Conservation (phyloP, 768 basidiomycete species). For the Ephemerocybe angulata region DNA sequence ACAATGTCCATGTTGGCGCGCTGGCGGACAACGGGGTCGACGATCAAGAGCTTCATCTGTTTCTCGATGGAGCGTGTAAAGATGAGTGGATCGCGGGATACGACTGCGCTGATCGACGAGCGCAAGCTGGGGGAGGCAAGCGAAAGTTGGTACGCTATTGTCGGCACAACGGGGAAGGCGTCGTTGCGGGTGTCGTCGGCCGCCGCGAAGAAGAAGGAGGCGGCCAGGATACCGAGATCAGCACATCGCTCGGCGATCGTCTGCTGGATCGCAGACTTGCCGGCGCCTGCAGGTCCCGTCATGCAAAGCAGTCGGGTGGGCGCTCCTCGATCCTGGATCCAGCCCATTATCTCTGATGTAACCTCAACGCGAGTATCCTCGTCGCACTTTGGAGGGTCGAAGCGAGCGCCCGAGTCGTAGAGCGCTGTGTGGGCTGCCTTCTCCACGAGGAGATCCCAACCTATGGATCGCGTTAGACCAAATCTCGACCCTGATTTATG, state of each 20-base stretch:
- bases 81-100: neutral
- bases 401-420: constrained; percentile 1
- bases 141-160: constrained; percentile 3
- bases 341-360: neutral
- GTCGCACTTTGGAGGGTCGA: neutral
- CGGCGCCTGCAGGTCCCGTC: constrained; percentile 1
- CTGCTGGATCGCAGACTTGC: constrained; percentile 5
- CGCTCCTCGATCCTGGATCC: neutral
- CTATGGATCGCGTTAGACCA: too few relatives aligned
- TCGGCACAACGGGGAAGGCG: neutral
- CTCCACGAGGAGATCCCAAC: neutral
- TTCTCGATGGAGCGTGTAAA: neutral
- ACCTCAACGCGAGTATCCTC: neutral
- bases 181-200: neutral
- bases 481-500: too few relatives aligned
- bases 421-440: neutral
- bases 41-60: neutral
- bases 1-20: neutral
- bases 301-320: constrained; percentile 2
- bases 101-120: neutral
- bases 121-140: neutral
- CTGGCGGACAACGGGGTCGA: neutral
- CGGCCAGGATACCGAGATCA: neutral
- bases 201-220: constrained; percentile 4
- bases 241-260: neutral